phyloP scores from a whole-genome alignment of 164 flowering plant genomes.

The Chimonanthus salicifolius region DNA sequence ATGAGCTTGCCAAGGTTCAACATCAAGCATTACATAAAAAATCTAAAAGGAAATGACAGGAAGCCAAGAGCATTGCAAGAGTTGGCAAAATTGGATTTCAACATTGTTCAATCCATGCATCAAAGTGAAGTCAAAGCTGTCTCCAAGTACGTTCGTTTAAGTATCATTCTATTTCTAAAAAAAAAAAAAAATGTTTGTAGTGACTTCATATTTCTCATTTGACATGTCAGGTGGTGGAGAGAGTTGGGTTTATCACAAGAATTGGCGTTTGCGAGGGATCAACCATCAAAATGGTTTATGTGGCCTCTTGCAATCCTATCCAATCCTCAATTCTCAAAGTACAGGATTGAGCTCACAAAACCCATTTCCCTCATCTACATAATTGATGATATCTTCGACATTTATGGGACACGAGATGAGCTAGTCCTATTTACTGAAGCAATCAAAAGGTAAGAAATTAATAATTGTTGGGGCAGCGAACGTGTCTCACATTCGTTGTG shows the following conservation, averaged over 20 bases:
- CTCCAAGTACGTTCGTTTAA: slow-evolving; percentile 27
- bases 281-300: slow-evolving; percentile 52
- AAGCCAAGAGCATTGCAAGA: slow-evolving; percentile 19
- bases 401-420: slow-evolving; percentile 45
- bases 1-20: slow-evolving; percentile 35
- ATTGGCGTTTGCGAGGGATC: slow-evolving; percentile 42
- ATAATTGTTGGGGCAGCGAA: too few relatives aligned
- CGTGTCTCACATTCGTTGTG: too few relatives aligned
- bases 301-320: slow-evolving; percentile 32
- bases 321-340: slow-evolving; percentile 33
- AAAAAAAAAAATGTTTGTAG: not conserved
- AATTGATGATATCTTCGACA: slow-evolving; percentile 64
- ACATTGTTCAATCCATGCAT: slow-evolving; percentile 25
- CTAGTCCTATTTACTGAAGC: slow-evolving; percentile 49
- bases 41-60: not conserved
- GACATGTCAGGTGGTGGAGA: slow-evolving; percentile 52
- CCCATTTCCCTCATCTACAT: slow-evolving; percentile 40
- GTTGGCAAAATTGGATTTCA: slow-evolving; percentile 34
- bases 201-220: not conserved
- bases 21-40: slow-evolving; percentile 13
- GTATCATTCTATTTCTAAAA: not conserved
- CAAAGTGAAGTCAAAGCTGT: slow-evolving; percentile 35
- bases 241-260: slow-evolving; percentile 34
- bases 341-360: slow-evolving; percentile 45
- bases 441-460: slow-evolving; percentile 31